These are phyloP conservation scores for Penicillium sp. DNA, from an alignment of 2,329 filamentous ascomycete species.

Conservation along the genomic window DNA sequence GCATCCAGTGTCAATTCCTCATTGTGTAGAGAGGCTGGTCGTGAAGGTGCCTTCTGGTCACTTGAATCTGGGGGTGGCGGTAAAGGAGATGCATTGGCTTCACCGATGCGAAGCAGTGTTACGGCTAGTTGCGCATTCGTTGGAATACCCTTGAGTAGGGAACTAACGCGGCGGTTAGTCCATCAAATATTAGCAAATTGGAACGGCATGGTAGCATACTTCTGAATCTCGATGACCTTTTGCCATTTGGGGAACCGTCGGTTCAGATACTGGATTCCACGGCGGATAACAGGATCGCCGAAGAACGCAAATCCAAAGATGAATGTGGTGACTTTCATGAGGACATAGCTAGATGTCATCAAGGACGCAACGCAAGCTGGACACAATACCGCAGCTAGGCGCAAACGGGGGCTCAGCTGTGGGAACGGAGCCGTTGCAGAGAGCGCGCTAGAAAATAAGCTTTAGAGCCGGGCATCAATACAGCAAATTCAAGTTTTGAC, in stretches of 20 bases:
- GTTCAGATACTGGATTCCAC: constrained; percentile 55
- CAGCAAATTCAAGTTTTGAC: constrained; percentile 15
- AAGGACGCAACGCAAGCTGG: constrained; percentile 57
- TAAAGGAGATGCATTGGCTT: constrained; percentile 76
- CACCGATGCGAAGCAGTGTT: constrained; percentile 78
- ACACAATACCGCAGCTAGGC: constrained; percentile 56
- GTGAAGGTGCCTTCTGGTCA: constrained; percentile 48
- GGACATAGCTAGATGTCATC: constrained; percentile 59
- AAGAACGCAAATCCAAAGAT: constrained; percentile 76
- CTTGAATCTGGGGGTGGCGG: constrained; percentile 60
- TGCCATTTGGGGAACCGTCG: constrained; percentile 68
- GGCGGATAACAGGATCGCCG: constrained; percentile 71
- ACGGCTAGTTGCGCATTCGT: constrained; percentile 84
- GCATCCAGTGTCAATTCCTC: constrained; percentile 62
- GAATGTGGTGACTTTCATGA: constrained; percentile 68
- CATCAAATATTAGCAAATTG: background rate
- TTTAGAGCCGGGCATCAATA: background rate
- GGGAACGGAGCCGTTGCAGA: constrained; percentile 67
- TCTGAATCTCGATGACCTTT: constrained; percentile 71
- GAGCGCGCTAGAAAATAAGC: constrained; percentile 49
- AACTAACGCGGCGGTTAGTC: constrained; percentile 45
- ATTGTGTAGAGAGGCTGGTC: constrained; percentile 55
- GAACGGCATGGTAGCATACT: constrained; percentile 36
- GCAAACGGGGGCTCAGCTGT: constrained; percentile 53
- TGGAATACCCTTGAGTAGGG: constrained; percentile 76